These are phyloP conservation scores for Setomelanomma holmii DNA, from an alignment of 2,329 filamentous ascomycete species.

Conservation along the genomic window DNA sequence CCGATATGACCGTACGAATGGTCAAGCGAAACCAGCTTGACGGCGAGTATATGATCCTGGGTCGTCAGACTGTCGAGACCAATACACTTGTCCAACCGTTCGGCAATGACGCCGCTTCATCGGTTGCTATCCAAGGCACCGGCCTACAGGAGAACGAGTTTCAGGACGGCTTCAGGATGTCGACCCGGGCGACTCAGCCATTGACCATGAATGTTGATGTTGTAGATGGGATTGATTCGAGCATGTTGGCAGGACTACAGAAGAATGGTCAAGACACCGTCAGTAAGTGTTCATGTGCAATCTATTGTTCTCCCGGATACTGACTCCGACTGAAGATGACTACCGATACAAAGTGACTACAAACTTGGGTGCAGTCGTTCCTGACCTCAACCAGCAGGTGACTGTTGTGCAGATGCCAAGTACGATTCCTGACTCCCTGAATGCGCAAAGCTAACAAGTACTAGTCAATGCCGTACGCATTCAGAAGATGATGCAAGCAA, in stretches of 20 bases:
- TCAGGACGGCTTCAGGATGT: conserved; percentile 48
- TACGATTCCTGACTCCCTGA: conserved; percentile 18
- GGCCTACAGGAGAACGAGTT: conserved; percentile 50
- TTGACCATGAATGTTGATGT: conserved; percentile 47
- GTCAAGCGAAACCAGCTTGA: conserved; percentile 42
- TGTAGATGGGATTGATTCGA: conserved; percentile 41
- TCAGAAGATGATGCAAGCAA: conserved; percentile 45
- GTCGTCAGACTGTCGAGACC: conserved; percentile 46
- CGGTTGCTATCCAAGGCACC: conserved; percentile 42
- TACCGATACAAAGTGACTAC: conserved; percentile 46
- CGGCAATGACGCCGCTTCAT: conserved; percentile 30
- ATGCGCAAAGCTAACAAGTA: conserved; percentile 14
- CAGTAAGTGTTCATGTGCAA: conserved; percentile 27
- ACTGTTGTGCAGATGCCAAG: conserved; percentile 48
- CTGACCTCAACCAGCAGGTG: conserved; percentile 44
- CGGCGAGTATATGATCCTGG: conserved; percentile 49
- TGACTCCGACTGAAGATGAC: conserved; percentile 29
- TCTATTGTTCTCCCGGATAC: not conserved
- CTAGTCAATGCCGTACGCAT: conserved; percentile 45
- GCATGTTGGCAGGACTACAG: conserved; percentile 44
- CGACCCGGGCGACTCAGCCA: conserved; percentile 44
- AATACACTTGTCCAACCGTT: conserved; percentile 44
- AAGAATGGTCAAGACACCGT: conserved; percentile 36
- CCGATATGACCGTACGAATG: conserved; percentile 47
- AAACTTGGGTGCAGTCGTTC: conserved; percentile 43